Evolutionary conservation across 2,329 filamentous ascomycete species (phyloP).

Genomic region (Fusarium subtropicale): DNA sequence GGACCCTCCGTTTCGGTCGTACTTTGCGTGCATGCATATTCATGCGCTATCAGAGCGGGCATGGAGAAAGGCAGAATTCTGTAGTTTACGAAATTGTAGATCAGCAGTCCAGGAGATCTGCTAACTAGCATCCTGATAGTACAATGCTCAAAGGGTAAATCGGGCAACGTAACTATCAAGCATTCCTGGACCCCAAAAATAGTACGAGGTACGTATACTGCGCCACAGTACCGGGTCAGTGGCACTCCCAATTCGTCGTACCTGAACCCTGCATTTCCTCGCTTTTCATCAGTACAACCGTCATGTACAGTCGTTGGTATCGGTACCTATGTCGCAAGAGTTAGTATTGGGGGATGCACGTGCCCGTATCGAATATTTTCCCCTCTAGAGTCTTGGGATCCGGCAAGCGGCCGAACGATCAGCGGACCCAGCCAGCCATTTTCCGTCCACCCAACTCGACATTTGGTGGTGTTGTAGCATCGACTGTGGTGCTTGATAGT

Average conservation of each 20-base stretch:
- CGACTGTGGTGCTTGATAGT: slow-evolving; percentile 23
- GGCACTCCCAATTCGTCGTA: slow-evolving; percentile 21
- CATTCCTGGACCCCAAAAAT: slow-evolving; percentile 43
- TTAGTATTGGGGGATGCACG: slow-evolving; percentile 24
- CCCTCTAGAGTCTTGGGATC: slow-evolving; percentile 13
- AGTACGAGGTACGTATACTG: slow-evolving; percentile 32
- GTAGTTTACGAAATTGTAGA: slow-evolving; percentile 10
- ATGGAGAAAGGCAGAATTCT: slow-evolving; percentile 35
- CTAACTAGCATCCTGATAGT: slow-evolving; percentile 1
- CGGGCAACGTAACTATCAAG: slow-evolving; percentile 9
- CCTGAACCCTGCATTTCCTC: slow-evolving; percentile 33
- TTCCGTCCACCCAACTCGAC: slow-evolving; percentile 9
- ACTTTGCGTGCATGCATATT: slow-evolving; percentile 32
- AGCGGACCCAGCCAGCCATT: slow-evolving; percentile 34
- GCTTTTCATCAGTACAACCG: slow-evolving; percentile 32
- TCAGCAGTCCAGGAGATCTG: slow-evolving; percentile 18
- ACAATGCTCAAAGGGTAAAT: not conserved
- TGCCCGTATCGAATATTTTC: slow-evolving; percentile 34
- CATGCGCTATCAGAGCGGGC: slow-evolving; percentile 18
- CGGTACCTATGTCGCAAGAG: slow-evolving; percentile 40
- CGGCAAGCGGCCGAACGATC: slow-evolving; percentile 39
- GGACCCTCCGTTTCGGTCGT: slow-evolving; percentile 23
- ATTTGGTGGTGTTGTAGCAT: slow-evolving; percentile 13
- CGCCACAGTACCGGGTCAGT: slow-evolving; percentile 34
- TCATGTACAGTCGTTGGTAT: slow-evolving; percentile 31